A percentile compares a stretch with the other conserved stretches of the same genome.
phyloP scores from a whole-genome alignment of 2,329 filamentous ascomycete species.

The Pseudogymnoascus pannorum region DNA sequence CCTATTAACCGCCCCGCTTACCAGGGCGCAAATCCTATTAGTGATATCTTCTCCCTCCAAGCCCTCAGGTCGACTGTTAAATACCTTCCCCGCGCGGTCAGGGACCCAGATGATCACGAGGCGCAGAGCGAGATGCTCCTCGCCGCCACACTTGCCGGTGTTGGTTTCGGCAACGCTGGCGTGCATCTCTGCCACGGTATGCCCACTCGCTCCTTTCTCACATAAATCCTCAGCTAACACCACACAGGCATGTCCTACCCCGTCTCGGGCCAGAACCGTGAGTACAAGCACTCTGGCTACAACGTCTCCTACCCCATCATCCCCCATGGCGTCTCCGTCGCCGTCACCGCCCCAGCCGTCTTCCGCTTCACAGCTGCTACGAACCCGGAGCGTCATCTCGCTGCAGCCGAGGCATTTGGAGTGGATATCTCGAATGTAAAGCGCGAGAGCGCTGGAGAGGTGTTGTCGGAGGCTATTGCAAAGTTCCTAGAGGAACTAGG shows the following conservation, averaged over 20 bases:
- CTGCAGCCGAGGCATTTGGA: slow-evolving; percentile 83
- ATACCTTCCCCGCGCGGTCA: slow-evolving; percentile 82
- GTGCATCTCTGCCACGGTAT: slow-evolving; percentile 72
- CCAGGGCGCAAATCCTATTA: slow-evolving; percentile 95
- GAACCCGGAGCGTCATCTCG: slow-evolving; percentile 86
- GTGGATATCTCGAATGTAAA: slow-evolving; percentile 85
- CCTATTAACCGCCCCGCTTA: slow-evolving; percentile 89
- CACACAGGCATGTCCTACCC: slow-evolving; percentile 83
- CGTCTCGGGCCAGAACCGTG: slow-evolving; percentile 89
- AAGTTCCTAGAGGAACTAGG: slow-evolving; percentile 77
- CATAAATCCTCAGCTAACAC: slow-evolving; percentile 10
- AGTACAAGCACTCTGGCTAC: slow-evolving; percentile 87
- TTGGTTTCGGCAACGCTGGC: slow-evolving; percentile 95
- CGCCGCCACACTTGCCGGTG: slow-evolving; percentile 85
- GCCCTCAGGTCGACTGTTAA: slow-evolving; percentile 79
- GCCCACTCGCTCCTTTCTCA: no score
- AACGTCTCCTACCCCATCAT: slow-evolving; percentile 70
- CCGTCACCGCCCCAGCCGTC: slow-evolving; percentile 85
- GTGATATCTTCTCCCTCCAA: slow-evolving; percentile 89
- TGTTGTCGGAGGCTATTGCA: slow-evolving; percentile 73
- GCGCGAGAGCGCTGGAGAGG: slow-evolving; percentile 80
- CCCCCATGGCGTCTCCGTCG: slow-evolving; percentile 91
- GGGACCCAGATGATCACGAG: slow-evolving; percentile 82
- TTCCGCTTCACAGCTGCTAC: slow-evolving; percentile 89
- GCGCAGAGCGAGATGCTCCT: slow-evolving; percentile 95